Percentiles rank a stretch among this genome's conserved stretches.
Conservation (phyloP, 176 grass and related monocot species). For the Aegilops longissima region DNA sequence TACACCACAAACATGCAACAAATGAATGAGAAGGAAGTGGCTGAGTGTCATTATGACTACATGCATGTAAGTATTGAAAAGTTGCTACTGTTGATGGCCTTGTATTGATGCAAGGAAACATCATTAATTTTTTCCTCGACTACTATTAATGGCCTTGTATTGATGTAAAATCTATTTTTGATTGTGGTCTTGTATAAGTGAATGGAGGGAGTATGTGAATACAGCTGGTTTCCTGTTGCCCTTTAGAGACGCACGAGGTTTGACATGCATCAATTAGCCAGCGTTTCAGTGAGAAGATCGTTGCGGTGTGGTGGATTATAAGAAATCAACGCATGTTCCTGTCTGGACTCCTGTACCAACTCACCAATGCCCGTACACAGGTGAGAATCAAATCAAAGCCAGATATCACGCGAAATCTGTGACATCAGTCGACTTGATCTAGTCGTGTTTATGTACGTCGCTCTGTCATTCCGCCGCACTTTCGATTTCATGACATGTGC, state of each 20-base stretch:
- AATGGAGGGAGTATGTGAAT: neutral
- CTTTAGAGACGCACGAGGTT: neutral
- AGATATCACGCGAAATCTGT: neutral
- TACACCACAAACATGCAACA: no score
- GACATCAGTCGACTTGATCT: neutral
- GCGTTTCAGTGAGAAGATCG: neutral
- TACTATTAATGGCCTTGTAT: no score
- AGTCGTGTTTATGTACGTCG: neutral
- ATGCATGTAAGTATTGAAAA: no score
- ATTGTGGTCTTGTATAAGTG: no score
- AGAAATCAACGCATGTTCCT: neutral
- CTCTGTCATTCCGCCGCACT: neutral
- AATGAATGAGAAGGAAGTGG: no score
- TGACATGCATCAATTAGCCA: neutral
- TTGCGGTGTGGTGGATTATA: neutral
- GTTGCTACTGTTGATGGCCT: no score
- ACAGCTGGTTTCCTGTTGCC: neutral
- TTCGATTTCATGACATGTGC: neutral
- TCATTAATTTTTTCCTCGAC: no score
- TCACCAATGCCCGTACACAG: neutral
- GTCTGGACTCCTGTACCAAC: neutral
- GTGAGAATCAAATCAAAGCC: constrained; percentile 7
- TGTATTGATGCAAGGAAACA: no score
- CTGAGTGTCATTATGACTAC: no score
- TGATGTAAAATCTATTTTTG: no score